A percentile compares a stretch with the other conserved stretches of the same genome.
These are phyloP conservation scores for Chiua virens DNA, from an alignment of 768 basidiomycete species.

Conservation along the genomic window DNA sequence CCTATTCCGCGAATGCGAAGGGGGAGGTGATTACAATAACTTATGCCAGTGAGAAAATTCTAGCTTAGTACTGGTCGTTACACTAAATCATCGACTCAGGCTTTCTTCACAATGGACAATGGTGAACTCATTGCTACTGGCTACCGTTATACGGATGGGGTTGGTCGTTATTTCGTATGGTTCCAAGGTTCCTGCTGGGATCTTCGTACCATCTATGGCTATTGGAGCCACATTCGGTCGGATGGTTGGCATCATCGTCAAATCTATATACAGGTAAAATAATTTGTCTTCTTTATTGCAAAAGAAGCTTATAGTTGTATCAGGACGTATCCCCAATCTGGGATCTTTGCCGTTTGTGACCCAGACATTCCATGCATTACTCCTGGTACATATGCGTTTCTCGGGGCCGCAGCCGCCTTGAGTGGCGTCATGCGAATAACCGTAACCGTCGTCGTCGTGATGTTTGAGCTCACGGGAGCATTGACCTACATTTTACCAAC, in stretches of 20 bases:
- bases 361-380: slow-evolving; percentile 97
- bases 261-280: slow-evolving; percentile 80
- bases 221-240: slow-evolving; percentile 96
- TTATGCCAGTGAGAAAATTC: slow-evolving; percentile 83
- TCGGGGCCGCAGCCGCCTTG: slow-evolving; percentile 94
- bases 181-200: slow-evolving; percentile 94
- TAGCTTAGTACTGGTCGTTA: background rate
- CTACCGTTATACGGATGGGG: slow-evolving; percentile 83
- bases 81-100: slow-evolving; percentile 40
- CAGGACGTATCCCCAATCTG: slow-evolving; percentile 82
- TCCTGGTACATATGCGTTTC: slow-evolving; percentile 95
- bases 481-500: slow-evolving; percentile 96
- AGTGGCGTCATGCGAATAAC: slow-evolving; percentile 98
- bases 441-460: slow-evolving; percentile 97
- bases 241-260: slow-evolving; percentile 96
- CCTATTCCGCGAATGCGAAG: slow-evolving; percentile 94
- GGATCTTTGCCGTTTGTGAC: slow-evolving; percentile 86
- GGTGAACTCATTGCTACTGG: slow-evolving; percentile 88
- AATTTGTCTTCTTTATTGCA: slow-evolving; percentile 10
- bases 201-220: slow-evolving; percentile 99
- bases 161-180: slow-evolving; percentile 94
- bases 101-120: slow-evolving; percentile 92
- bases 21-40: slow-evolving; percentile 86
- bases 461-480: slow-evolving; percentile 98
- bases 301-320: background rate